Conservation (phyloP, 2,329 filamentous ascomycete species). For the Colletotrichum phormii region DNA sequence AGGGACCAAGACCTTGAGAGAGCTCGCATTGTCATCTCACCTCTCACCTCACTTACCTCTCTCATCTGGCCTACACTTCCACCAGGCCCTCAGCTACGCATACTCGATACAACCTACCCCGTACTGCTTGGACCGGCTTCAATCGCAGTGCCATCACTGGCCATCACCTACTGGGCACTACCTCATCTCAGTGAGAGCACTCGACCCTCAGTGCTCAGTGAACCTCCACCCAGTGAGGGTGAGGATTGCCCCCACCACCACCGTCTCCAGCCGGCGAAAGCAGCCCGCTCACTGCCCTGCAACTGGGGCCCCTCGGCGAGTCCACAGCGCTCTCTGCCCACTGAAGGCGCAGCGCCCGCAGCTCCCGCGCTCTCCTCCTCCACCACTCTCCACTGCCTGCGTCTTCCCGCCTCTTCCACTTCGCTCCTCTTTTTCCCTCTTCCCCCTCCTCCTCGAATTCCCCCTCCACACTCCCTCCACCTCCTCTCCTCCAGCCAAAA, state of each 20-base stretch:
- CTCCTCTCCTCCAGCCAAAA: constrained; percentile 32
- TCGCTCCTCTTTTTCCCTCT: constrained; percentile 17
- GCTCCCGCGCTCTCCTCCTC: neutral
- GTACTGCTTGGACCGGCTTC: neutral
- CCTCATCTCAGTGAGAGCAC: neutral
- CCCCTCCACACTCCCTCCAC: neutral
- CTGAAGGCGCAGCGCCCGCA: neutral
- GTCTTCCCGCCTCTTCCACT: constrained; percentile 7
- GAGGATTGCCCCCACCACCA: neutral
- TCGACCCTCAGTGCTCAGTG: no score
- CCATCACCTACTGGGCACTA: neutral
- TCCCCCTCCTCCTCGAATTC: neutral
- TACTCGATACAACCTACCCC: neutral
- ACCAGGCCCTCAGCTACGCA: neutral
- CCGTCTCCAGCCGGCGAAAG: neutral
- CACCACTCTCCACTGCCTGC: neutral
- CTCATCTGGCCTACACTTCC: neutral
- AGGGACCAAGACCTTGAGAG: neutral
- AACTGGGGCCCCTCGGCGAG: neutral
- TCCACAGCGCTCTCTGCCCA: constrained; percentile 4
- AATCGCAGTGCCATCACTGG: neutral
- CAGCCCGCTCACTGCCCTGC: neutral
- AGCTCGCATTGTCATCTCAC: neutral
- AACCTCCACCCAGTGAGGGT: no score
- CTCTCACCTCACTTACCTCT: neutral